Base-by-base conservation (phyloP, 371 early-diverging fungal species). In the Rhizopus delemar region DNA sequence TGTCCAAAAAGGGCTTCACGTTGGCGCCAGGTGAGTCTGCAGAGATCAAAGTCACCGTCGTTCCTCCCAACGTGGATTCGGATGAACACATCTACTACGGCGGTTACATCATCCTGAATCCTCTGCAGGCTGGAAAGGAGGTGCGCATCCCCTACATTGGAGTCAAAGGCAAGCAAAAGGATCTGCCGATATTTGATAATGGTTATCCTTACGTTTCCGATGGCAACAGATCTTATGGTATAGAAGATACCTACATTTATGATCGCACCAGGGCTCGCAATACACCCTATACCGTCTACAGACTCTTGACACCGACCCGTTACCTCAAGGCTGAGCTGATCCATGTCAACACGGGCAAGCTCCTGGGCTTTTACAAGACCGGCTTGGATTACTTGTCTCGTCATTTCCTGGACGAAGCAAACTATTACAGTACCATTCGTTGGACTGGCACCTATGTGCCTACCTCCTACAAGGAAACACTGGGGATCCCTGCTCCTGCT, bases 61-160 rank as follows among this genome's bases (percentile, higher is more conserved):
- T 52, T 7, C 63, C 78, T 50, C 83, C 83, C 48, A 62, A 57
- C 51, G 46, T 57, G 5, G 59, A 67, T 50, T 53, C 59, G 16
- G 38, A 57, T 8, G 53, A 61, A 4, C 70, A 70, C 52, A 45
- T 65, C 13, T 59, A 67, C 41, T 73, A 73, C 41, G 70, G 74
- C 55, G 74, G 74, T 2, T 73, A 43, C 15, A 52, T 71, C n/a
- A 31, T 52, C 2, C 12, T 77, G 16, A 49, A 50, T 5, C 35
- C 43, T 4, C 9, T 31, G 0, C 72, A 56, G 8, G 56, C 0
- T 22, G 22, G 51, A 3, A 34, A 38, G 62, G 36, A 62, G 49
- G 50, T 65, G 43, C 51, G 71, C 12, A 57, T 87, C 7, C 88
- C 88, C 11, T 87, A 86, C 59, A 71, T 80, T 53, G 83, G 81